Evolutionary conservation across 176 grass and related monocot species (phyloP).

Genomic region (Eleusine indica): DNA sequence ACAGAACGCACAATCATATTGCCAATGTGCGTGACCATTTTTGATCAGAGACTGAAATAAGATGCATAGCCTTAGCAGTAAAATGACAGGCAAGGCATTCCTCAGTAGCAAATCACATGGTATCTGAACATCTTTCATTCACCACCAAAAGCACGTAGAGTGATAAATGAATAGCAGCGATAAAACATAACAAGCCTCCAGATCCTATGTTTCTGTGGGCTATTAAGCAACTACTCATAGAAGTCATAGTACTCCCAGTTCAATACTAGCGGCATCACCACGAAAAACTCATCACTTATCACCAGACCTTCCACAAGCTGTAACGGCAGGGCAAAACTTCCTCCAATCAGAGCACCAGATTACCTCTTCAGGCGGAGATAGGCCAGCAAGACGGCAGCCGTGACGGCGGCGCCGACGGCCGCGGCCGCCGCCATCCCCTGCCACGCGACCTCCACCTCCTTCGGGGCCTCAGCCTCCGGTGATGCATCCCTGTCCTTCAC

Average conservation of each 20-base stretch:
- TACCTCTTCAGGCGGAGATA: constrained; percentile 63
- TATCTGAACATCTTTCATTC: constrained; percentile 27
- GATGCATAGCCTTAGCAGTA: background rate
- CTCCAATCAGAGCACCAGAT: constrained; percentile 36
- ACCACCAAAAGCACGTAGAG: constrained; percentile 32
- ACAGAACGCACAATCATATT: background rate
- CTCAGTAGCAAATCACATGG: constrained; percentile 13
- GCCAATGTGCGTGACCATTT: background rate
- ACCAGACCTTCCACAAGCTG: background rate
- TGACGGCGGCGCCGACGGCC: constrained; percentile 28
- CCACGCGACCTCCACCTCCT: constrained; percentile 37
- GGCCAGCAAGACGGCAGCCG: constrained; percentile 30
- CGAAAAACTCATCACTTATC: constrained; percentile 21
- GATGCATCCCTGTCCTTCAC: constrained; percentile 39
- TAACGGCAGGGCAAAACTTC: constrained; percentile 51
- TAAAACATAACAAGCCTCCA: constrained; percentile 43
- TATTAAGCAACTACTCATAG: constrained; percentile 53
- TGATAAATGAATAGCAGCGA: constrained; percentile 25
- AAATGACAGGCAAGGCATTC: constrained; percentile 31
- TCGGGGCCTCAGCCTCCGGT: background rate
- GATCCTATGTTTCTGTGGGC: constrained; percentile 37
- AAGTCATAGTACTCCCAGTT: constrained; percentile 34
- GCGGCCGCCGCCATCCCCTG: constrained; percentile 37
- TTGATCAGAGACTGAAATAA: background rate
- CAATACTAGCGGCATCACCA: constrained; percentile 22